These are phyloP conservation scores for Tetrapisispora fleetii DNA, from an alignment of 805 yeast genomes.

Conservation along the genomic window DNA sequence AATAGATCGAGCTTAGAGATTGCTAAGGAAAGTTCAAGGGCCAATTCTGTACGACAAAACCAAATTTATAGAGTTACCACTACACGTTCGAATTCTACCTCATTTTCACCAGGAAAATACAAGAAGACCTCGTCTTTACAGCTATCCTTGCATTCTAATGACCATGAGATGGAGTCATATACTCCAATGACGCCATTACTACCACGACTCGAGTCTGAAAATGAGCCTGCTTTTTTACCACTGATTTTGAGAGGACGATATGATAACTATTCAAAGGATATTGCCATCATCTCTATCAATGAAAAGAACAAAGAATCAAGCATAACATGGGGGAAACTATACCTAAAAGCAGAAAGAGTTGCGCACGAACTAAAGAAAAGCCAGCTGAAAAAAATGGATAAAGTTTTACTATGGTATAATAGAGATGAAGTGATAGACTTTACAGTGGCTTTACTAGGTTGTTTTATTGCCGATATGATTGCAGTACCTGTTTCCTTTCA, in stretches of 20 bases:
- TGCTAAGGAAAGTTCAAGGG: background rate
- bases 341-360: constrained; percentile 72
- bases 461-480: constrained; percentile 85
- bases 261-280: constrained; percentile 49
- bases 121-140: constrained; percentile 16
- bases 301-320: constrained; percentile 71
- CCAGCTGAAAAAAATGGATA: constrained; percentile 64
- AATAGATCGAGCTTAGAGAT: background rate
- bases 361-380: constrained; percentile 48
- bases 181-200: constrained; percentile 28
- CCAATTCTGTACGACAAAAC: constrained; percentile 1
- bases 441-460: constrained; percentile 77
- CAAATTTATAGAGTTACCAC: constrained; percentile 26
- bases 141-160: constrained; percentile 27
- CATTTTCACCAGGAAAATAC: constrained; percentile 10
- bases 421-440: constrained; percentile 80
- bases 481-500: constrained; percentile 88
- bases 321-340: constrained; percentile 85
- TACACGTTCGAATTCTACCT: constrained; percentile 19
- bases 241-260: constrained; percentile 68
- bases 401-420: constrained; percentile 76
- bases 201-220: constrained; percentile 49
- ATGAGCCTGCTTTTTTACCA: constrained; percentile 52
- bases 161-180: constrained; percentile 9
- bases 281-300: constrained; percentile 67